These are phyloP conservation scores for Oryza brachyantha DNA, from an alignment of 176 grass and related monocot species.

Conservation along the genomic window DNA sequence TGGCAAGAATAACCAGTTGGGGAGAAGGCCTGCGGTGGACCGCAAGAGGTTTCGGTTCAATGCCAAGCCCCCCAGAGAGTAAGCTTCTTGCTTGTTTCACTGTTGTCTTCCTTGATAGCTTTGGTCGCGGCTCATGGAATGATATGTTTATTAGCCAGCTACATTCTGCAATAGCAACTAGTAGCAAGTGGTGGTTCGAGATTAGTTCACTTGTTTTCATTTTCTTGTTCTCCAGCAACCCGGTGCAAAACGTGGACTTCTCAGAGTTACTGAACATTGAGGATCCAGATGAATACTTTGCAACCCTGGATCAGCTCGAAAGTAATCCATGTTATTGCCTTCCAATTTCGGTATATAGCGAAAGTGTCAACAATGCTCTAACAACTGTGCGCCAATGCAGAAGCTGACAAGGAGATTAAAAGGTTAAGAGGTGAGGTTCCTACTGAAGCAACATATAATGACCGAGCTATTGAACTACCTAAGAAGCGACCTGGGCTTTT, in stretches of 20 bases:
- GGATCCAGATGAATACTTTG: conserved; percentile 47
- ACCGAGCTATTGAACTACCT: conserved; percentile 3
- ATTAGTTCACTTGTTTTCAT: conserved; percentile 17
- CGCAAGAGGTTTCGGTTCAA: conserved; percentile 49
- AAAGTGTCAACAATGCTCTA: conserved; percentile 7
- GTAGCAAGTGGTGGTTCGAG: background rate
- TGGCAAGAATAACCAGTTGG: conserved; percentile 22
- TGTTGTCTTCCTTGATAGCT: conserved; percentile 8
- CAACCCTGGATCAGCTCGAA: conserved; percentile 34
- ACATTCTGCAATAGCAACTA: background rate
- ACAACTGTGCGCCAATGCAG: conserved; percentile 38
- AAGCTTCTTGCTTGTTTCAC: conserved; percentile 25
- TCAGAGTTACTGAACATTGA: conserved; percentile 25
- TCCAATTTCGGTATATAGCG: background rate
- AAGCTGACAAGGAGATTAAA: conserved; percentile 49
- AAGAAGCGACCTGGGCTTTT: conserved; percentile 32
- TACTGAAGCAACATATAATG: conserved; percentile 9
- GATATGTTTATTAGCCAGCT: conserved; percentile 7
- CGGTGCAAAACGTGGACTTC: conserved; percentile 31
- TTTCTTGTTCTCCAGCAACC: conserved; percentile 45
- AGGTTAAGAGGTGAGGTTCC: conserved; percentile 36
- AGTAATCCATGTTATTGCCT: conserved; percentile 35
- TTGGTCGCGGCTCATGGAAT: background rate
- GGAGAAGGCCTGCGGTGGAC: conserved; percentile 34
- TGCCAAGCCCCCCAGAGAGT: conserved; percentile 22